A percentile compares a stretch with the other conserved stretches of the same genome.
These are phyloP conservation scores for Nitzschia sp. DNA, from an alignment of 108 stramenopile genomes.

Conservation along the genomic window DNA sequence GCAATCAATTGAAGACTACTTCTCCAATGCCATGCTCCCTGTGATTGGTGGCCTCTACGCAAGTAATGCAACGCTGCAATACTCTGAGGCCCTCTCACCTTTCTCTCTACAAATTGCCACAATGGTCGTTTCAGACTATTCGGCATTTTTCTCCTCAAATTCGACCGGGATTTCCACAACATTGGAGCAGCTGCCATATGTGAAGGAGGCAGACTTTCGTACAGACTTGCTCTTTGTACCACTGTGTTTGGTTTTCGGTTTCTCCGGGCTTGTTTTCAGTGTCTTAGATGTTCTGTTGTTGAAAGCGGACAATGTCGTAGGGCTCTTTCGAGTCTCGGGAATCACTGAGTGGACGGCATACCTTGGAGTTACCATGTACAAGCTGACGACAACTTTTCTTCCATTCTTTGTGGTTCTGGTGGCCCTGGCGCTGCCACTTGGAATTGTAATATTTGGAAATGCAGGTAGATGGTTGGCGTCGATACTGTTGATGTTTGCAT, in stretches of 20 bases:
- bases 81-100: constrained; percentile 6
- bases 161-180: constrained; percentile 17
- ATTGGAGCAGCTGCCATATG: constrained; percentile 37
- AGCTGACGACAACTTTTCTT: constrained; percentile 19
- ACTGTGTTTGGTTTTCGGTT: constrained; percentile 28
- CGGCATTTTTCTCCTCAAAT: not conserved
- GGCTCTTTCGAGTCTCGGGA: constrained; percentile 34
- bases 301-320: constrained; percentile 33
- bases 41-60: constrained; percentile 29
- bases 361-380: constrained; percentile 32
- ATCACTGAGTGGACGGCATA: constrained; percentile 33
- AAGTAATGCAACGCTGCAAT: constrained; percentile 25
- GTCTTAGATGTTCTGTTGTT: constrained; percentile 36
- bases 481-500: constrained; percentile 29
- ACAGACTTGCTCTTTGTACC: constrained; percentile 33
- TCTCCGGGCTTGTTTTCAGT: constrained; percentile 31
- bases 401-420: constrained; percentile 34
- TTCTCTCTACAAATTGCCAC: constrained; percentile 35
- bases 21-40: not conserved
- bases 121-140: constrained; percentile 19
- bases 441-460: constrained; percentile 33
- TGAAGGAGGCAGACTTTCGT: constrained; percentile 19
- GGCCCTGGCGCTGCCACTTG: constrained; percentile 30
- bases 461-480: constrained; percentile 41
- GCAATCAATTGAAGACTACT: constrained; percentile 8